Base-by-base conservation (phyloP, 2,329 filamentous ascomycete species). In the Fusarium illudens region DNA sequence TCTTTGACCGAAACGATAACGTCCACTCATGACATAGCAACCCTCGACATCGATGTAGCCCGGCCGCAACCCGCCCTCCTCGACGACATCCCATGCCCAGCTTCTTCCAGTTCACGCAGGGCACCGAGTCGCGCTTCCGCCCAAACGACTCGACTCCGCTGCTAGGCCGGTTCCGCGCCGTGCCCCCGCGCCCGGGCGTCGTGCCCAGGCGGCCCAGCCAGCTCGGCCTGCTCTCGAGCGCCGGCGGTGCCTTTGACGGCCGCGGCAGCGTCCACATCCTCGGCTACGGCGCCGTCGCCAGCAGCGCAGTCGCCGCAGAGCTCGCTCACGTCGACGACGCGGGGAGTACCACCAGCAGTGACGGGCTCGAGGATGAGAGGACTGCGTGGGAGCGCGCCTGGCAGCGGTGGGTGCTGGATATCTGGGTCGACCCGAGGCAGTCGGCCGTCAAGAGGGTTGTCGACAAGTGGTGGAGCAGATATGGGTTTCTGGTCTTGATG, bases 61-160 rank as follows among this genome's bases (percentile, higher is more conserved):
- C 37, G 58, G 49, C 27, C 68, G 58, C 65, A 57, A 56, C 33
- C 27, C 44, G 44, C 52, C n/a, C 60, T 51, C 48, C 62, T 53
- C 32, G 39, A 46, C 61, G 54, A 33, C 42, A 67, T 71, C 59
- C 66, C 64, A 90, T 90, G 87, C 86, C 88, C 75, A 83, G 84
- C 73, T 89, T 90, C 82, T 90, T 91, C 79, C 83, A 85, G 76
- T 91, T 91, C 79, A 88, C 88, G 66, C 88, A 88, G 74, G 89
- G 88, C 76, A 84, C 81, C 73, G 89, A 90, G 79, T 84, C 87
- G 66, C 84, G 82, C 71, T 79, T 82, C 63, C 82, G 82, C 52
- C 82, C 82, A 60, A 81, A 80, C 70, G 85, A 89, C 72, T 80
- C 86, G 39, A 86, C 88, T 17, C 87, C 89, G 22, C 79, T 90